Evolutionary conservation across 1,284 basidiomycete species (phyloP).

Genomic region (Exobasidium rhododendri): DNA sequence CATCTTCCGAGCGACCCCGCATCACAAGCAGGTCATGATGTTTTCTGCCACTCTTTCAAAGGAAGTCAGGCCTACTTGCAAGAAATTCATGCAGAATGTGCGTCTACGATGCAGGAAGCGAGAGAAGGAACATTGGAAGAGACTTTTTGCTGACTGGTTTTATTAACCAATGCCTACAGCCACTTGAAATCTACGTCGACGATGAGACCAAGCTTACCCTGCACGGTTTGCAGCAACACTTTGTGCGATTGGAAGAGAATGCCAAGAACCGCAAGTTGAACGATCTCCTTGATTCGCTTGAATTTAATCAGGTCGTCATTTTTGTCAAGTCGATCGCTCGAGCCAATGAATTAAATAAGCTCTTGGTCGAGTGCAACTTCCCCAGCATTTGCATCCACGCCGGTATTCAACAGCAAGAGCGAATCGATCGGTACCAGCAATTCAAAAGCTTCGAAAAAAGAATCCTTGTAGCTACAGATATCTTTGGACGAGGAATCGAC

Average conservation of each 20-base stretch:
- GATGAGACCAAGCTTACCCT: slow-evolving; percentile 98
- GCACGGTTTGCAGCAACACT: slow-evolving; percentile 98
- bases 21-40: slow-evolving; percentile 99
- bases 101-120: slow-evolving; percentile 64
- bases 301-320: slow-evolving; percentile 99
- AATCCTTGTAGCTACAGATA: slow-evolving; percentile 58
- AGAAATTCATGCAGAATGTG: slow-evolving; percentile 96
- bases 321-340: slow-evolving; percentile 98
- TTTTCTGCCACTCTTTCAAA: slow-evolving; percentile 97
- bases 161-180: slow-evolving; percentile 60
- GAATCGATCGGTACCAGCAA: slow-evolving; percentile 94
- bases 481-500: slow-evolving; percentile 55
- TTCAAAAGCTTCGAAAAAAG: slow-evolving; percentile 99
- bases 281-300: slow-evolving; percentile 88
- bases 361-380: slow-evolving; percentile 96
- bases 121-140: slow-evolving; percentile 26
- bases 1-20: slow-evolving; percentile 98
- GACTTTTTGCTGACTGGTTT: slow-evolving; percentile 11
- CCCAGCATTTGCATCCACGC: slow-evolving; percentile 97
- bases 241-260: slow-evolving; percentile 76
- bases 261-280: slow-evolving; percentile 98
- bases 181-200: slow-evolving; percentile 98
- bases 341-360: slow-evolving; percentile 92
- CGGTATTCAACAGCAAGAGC: slow-evolving; percentile 87
- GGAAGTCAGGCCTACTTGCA: slow-evolving; percentile 95